Evolutionary conservation across 768 basidiomycete genomes (phyloP).

Genomic region (Suillus subalutaceus): DNA sequence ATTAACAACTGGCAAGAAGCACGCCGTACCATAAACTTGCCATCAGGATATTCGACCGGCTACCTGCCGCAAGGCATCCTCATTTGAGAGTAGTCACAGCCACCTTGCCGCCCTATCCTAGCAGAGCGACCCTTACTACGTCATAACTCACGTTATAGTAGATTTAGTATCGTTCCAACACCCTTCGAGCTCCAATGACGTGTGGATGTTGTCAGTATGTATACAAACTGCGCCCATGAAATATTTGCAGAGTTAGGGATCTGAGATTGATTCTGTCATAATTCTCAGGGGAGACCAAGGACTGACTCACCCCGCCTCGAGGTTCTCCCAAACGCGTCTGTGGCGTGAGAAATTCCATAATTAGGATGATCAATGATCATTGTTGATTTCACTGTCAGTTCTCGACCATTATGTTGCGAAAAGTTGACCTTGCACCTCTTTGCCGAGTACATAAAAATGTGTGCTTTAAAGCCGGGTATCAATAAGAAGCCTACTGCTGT

Average conservation of each 20-base stretch:
- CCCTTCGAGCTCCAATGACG: background rate
- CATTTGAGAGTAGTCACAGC: background rate
- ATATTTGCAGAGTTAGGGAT: background rate
- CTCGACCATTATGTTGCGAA: background rate
- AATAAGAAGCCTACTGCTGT: background rate
- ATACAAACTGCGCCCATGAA: too few relatives aligned
- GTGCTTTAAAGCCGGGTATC: background rate
- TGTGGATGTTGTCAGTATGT: background rate
- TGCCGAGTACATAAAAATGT: background rate
- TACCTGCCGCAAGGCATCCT: background rate
- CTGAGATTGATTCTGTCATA: background rate
- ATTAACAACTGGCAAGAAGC: background rate
- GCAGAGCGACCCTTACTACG: background rate
- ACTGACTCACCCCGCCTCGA: background rate
- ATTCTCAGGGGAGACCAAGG: background rate
- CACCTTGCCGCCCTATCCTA: background rate
- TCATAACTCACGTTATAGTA: background rate
- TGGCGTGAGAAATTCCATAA: background rate
- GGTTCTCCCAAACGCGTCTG: background rate
- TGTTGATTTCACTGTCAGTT: too few relatives aligned
- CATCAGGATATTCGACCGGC: background rate
- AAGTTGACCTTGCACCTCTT: background rate
- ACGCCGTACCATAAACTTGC: background rate
- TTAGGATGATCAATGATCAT: background rate
- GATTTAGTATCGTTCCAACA: background rate